Evolutionary conservation across 208 protist species (phyloP), one percentile per base, ranked within the genome.

Genomic region (Crithidia fasciculata): DNA sequence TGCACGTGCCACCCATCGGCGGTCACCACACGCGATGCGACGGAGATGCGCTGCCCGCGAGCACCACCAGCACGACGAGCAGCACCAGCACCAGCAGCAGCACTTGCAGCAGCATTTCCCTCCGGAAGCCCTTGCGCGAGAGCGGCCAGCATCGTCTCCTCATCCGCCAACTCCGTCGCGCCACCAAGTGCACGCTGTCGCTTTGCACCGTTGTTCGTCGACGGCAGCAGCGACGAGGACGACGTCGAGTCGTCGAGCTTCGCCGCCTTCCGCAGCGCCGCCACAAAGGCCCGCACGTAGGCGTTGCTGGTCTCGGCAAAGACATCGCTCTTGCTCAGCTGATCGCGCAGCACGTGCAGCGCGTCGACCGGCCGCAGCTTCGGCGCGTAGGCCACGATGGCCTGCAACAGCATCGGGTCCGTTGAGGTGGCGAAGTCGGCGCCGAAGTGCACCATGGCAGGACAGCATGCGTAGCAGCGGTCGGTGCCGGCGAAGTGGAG

Each of bases 401-500:
- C 90, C 57, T 92, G 85, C 37, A 97, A 77, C 12, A 95, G 80
- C 36, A 90, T 74, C 13, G 88, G 87, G 67, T 94, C 89, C 13
- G 84, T 88, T 12, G 83, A 82, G 9, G 72, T 79, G 37, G 93
- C 88, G 55, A 95, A 95, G 37, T 89, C 71, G 4, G 90, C 82
- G 19, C 85, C 93, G 69, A 91, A 92, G 45, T 74, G 87, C 15
- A 95, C 83, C 58, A 97, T 80, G 28, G 69, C 69, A 10, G 88
- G 83, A 47, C 80, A 85, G 45, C 82, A 81, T 16, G 72, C 39
- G 76, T 94, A 93, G 60, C 85, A 90, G 43, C 90, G 90, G 61
- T 97, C 93, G 36, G 82, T 86, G 54, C 67, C 74, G 41, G 76
- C 65, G 72, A 94, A 97, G 67, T 97, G 93, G 60, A 97, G 72